A percentile compares a stretch with the other conserved stretches of the same genome.
phyloP scores from a whole-genome alignment of 1,284 basidiomycete species.

The Naganishia sp. region DNA sequence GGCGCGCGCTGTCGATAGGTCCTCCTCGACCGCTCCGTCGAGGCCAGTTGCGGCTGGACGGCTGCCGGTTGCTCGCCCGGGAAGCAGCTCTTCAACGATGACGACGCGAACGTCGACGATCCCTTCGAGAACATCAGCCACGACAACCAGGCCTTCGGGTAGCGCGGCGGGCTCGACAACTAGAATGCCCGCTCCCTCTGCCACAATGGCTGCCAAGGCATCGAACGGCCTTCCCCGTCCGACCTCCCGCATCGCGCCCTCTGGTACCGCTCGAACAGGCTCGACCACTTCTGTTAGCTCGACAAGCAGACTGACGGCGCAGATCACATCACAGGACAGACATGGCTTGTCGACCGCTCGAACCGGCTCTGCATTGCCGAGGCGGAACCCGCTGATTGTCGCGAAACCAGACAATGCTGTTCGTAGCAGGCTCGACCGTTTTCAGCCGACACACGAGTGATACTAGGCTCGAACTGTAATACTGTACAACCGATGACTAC shows the following conservation, averaged over 20 bases:
- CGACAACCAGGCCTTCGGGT: not conserved
- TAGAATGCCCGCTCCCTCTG: not conserved
- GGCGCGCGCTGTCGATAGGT: not conserved
- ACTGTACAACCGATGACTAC: not conserved
- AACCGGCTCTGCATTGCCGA: not conserved
- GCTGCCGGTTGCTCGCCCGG: not conserved
- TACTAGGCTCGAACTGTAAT: not conserved
- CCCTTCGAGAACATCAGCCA: not conserved
- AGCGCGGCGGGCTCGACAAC: not conserved
- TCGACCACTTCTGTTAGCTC: not conserved
- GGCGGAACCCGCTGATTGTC: not conserved
- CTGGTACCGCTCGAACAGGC: conserved; percentile 2
- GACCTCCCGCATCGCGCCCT: not conserved
- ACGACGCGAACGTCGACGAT: not conserved
- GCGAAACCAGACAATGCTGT: not conserved
- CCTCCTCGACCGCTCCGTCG: too few relatives aligned
- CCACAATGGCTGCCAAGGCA: conserved; percentile 8
- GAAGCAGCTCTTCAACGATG: conserved; percentile 4
- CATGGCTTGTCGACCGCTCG: not conserved
- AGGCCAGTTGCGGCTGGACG: not conserved
- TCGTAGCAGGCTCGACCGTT: not conserved
- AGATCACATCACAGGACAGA: not conserved
- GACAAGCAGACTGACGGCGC: conserved; percentile 1
- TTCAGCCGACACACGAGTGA: not conserved
- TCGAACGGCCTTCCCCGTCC: conserved; percentile 10